Conservation (phyloP, 345 rosid genomes). For the Crucihimalaya himalaica region DNA sequence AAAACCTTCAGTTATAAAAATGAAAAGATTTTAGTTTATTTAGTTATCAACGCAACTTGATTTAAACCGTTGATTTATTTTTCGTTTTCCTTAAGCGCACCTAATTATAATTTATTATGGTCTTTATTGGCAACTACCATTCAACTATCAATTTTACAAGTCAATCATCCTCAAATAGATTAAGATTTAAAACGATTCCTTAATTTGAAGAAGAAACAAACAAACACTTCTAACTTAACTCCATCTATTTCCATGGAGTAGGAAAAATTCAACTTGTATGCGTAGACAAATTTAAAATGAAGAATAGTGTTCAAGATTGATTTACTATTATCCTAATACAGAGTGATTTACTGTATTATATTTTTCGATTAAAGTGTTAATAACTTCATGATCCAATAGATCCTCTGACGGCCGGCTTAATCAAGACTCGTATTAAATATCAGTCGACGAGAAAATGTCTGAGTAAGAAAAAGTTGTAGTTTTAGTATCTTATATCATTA, state of each 20-base stretch:
- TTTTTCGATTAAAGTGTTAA: background rate
- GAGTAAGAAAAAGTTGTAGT: background rate
- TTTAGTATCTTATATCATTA: background rate
- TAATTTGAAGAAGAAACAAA: too few species aligned
- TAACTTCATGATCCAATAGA: conserved; percentile 18
- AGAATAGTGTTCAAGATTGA: background rate
- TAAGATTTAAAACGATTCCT: background rate
- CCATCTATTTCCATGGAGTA: too few species aligned
- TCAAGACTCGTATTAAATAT: background rate
- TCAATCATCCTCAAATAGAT: background rate
- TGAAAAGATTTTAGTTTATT: background rate
- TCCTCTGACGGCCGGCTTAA: conserved; percentile 11
- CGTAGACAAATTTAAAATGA: background rate
- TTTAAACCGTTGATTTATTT: background rate
- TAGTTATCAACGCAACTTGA: background rate
- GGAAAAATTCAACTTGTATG: background rate
- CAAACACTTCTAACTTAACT: too few species aligned
- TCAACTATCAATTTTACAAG: background rate
- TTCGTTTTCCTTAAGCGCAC: background rate
- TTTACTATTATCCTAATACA: background rate
- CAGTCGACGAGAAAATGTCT: background rate
- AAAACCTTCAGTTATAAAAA: background rate
- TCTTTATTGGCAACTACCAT: conserved; percentile 27
- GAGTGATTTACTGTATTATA: background rate
- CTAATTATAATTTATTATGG: background rate